Conservation (phyloP, 1,139 yeast species). For the Debaryomyces singareniensis region DNA sequence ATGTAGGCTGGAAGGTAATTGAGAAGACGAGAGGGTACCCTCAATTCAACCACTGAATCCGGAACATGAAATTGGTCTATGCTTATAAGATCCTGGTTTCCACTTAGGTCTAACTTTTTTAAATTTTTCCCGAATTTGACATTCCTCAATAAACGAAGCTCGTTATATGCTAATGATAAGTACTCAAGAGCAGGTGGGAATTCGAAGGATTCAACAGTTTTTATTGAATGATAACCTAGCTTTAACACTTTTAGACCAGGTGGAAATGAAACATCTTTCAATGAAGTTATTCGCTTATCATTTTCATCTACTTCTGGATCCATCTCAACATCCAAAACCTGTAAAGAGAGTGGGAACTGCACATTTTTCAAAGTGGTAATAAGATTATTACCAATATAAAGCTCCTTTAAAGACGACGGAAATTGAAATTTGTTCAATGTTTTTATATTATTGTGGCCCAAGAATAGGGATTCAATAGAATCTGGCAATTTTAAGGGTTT, state of each 20-base stretch:
- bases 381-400: conserved; percentile 38
- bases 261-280: conserved; percentile 39
- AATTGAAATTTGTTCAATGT: conserved; percentile 40
- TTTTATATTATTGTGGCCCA: conserved; percentile 38
- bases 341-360: conserved; percentile 30
- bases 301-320: conserved; percentile 37
- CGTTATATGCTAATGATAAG: conserved; percentile 35
- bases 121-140: conserved; percentile 31
- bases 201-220: conserved; percentile 32
- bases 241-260: conserved; percentile 28
- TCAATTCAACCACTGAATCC: conserved; percentile 29
- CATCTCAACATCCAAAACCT: conserved; percentile 37
- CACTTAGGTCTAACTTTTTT: conserved; percentile 33
- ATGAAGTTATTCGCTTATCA: conserved; percentile 37
- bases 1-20: conserved; percentile 33
- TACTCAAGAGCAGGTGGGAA: conserved; percentile 29
- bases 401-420: conserved; percentile 28
- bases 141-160: conserved; percentile 30
- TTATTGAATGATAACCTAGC: conserved; percentile 37
- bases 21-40: conserved; percentile 31
- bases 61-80: conserved; percentile 36
- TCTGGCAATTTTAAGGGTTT: conserved; percentile 41
- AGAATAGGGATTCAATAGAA: conserved; percentile 29
- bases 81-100: conserved; percentile 35
- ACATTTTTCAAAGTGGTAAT: conserved; percentile 43